Conservation (phyloP, 73 alveolate species). For the Tetrahymena elliotti region DNA sequence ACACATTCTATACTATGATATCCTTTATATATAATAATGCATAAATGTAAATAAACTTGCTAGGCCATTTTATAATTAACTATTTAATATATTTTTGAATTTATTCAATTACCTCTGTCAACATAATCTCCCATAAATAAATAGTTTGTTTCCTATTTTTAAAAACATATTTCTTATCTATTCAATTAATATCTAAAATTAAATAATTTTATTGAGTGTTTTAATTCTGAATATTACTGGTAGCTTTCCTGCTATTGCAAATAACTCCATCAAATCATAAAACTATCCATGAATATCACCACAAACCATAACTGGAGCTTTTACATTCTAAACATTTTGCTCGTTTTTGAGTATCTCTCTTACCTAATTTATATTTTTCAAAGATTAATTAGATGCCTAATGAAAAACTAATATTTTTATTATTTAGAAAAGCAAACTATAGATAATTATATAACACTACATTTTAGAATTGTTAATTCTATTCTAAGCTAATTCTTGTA, state of each 20-base stretch:
- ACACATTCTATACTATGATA: conserved; percentile 36
- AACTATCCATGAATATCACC: conserved; percentile 13
- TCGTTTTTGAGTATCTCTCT: not conserved
- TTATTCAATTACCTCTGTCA: conserved; percentile 19
- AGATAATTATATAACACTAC: not conserved
- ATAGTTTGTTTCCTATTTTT: conserved; percentile 13
- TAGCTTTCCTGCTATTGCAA: not conserved
- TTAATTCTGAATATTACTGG: not conserved
- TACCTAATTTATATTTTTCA: not conserved
- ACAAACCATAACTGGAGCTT: conserved; percentile 1
- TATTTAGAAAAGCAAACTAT: too few relatives aligned
- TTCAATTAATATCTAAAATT: not conserved
- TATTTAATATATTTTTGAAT: too few relatives aligned
- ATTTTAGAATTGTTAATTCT: not conserved
- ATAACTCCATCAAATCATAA: conserved; percentile 4
- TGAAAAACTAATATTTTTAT: not conserved
- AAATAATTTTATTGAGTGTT: not conserved
- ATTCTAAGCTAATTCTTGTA: not conserved
- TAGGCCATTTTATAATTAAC: too few relatives aligned
- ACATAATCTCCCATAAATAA: conserved; percentile 61
- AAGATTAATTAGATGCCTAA: too few relatives aligned
- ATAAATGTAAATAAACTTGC: too few relatives aligned
- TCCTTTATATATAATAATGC: conserved; percentile 23
- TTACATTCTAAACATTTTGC: not conserved
- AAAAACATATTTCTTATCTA: not conserved